phyloP scores from a whole-genome alignment of 139 green algal species.

The Tetradesmus obliquus region DNA sequence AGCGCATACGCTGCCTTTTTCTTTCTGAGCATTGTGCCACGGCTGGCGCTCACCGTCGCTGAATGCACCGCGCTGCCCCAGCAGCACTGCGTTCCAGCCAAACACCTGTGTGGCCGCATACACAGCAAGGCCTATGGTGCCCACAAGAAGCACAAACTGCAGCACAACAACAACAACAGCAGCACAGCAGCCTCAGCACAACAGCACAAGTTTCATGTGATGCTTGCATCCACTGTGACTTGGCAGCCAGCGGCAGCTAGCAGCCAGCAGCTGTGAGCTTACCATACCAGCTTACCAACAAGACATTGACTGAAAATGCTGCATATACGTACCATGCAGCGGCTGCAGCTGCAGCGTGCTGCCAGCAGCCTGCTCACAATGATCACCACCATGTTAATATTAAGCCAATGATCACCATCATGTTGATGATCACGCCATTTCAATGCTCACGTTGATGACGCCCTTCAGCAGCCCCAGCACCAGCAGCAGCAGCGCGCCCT shows the following conservation, averaged over 20 bases:
- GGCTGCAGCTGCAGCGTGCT: not conserved
- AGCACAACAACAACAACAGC: not conserved
- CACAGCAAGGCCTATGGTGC: slow-evolving; percentile 43
- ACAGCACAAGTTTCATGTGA: not conserved
- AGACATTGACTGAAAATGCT: no score
- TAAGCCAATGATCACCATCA: not conserved
- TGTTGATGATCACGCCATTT: not conserved
- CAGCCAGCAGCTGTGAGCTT: not conserved
- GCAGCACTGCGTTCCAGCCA: slow-evolving; percentile 22
- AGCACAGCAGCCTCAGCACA: not conserved
- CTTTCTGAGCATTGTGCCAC: not conserved
- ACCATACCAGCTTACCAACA: no score
- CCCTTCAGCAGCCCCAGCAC: slow-evolving; percentile 58
- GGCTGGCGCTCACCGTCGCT: not conserved
- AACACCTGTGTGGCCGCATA: slow-evolving; percentile 49
- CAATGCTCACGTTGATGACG: slow-evolving; percentile 50
- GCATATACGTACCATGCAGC: not conserved
- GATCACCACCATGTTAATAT: not conserved
- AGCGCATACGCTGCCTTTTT: no score
- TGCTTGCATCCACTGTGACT: not conserved
- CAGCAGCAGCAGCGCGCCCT: slow-evolving; percentile 49
- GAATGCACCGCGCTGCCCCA: slow-evolving; percentile 3
- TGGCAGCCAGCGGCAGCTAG: not conserved
- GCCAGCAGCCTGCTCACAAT: not conserved
- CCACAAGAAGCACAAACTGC: slow-evolving; percentile 57